Evolutionary conservation across 2,329 filamentous ascomycete species (phyloP).

Genomic region (Trichoderma sp.): DNA sequence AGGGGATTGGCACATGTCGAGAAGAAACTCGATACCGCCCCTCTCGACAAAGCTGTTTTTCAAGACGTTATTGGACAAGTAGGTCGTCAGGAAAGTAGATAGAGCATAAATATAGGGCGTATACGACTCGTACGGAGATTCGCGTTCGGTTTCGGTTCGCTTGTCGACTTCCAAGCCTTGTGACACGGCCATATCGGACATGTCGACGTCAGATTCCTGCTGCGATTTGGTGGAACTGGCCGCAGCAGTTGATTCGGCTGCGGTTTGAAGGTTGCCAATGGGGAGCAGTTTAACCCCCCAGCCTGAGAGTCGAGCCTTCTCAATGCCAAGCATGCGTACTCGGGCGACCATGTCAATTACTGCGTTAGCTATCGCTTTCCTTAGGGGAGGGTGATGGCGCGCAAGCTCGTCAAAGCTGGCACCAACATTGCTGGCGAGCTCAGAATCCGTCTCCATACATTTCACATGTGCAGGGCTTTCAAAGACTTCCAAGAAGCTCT

Average conservation of each 20-base stretch:
- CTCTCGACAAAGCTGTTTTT: slow-evolving; percentile 72
- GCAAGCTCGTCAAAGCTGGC: slow-evolving; percentile 90
- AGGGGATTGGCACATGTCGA: slow-evolving; percentile 80
- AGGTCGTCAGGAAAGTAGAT: slow-evolving; percentile 71
- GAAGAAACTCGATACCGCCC: slow-evolving; percentile 77
- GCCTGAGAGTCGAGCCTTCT: slow-evolving; percentile 65
- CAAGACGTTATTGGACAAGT: slow-evolving; percentile 71
- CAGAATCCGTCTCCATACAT: slow-evolving; percentile 71
- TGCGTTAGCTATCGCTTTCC: slow-evolving; percentile 76
- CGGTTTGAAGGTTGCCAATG: slow-evolving; percentile 57
- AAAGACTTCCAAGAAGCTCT: slow-evolving; percentile 93
- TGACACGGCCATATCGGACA: slow-evolving; percentile 53
- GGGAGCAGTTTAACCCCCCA: slow-evolving; percentile 76
- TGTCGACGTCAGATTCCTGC: slow-evolving; percentile 58
- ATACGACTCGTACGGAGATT: slow-evolving; percentile 41
- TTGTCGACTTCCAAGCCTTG: slow-evolving; percentile 22
- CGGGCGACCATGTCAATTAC: slow-evolving; percentile 85
- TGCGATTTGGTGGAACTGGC: slow-evolving; percentile 40
- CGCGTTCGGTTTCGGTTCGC: slow-evolving; percentile 23
- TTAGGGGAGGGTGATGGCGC: slow-evolving; percentile 84
- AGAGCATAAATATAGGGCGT: slow-evolving; percentile 72
- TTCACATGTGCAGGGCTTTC: slow-evolving; percentile 87
- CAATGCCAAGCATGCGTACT: slow-evolving; percentile 70
- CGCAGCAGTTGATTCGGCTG: slow-evolving; percentile 35
- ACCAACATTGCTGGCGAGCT: slow-evolving; percentile 71